Evolutionary conservation across 345 rosid species (phyloP).

Genomic region (Lepidium sativum): DNA sequence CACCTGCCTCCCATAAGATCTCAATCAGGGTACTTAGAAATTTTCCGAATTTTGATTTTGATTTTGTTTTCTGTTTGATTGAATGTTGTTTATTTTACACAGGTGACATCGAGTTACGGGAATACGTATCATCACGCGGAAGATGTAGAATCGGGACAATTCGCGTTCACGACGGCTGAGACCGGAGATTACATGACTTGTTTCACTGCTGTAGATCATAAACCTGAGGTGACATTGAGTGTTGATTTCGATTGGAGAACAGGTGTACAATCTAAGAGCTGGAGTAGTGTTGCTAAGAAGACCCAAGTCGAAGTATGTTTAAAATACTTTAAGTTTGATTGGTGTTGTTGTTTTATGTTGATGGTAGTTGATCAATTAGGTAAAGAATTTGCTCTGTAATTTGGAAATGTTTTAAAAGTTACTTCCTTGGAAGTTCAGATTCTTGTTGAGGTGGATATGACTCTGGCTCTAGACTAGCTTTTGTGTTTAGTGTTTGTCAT

Average conservation of each 20-base stretch:
- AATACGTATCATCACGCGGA: conserved; percentile 61
- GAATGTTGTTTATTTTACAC: neutral
- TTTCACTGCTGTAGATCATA: conserved; percentile 60
- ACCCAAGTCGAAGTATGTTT: conserved; percentile 74
- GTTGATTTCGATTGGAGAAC: conserved; percentile 79
- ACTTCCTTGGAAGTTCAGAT: neutral
- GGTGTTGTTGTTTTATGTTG: neutral
- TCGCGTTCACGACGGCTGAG: conserved; percentile 79
- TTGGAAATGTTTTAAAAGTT: neutral
- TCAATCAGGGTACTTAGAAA: conserved; percentile 47
- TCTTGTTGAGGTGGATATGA: neutral
- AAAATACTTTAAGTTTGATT: neutral
- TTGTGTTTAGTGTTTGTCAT: neutral
- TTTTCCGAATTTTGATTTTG: neutral
- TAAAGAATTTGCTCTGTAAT: neutral
- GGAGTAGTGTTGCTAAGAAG: conserved; percentile 86
- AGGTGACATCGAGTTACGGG: conserved; percentile 85
- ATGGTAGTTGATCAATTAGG: neutral
- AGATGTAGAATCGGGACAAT: conserved; percentile 64
- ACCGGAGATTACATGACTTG: conserved; percentile 80
- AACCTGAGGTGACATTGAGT: conserved; percentile 42
- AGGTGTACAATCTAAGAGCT: conserved; percentile 73
- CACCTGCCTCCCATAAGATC: conserved; percentile 65
- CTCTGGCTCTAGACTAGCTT: neutral
- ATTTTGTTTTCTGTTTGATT: neutral